Conservation (phyloP, 78 protist genomes). For the Dictyostelium purpureum region DNA sequence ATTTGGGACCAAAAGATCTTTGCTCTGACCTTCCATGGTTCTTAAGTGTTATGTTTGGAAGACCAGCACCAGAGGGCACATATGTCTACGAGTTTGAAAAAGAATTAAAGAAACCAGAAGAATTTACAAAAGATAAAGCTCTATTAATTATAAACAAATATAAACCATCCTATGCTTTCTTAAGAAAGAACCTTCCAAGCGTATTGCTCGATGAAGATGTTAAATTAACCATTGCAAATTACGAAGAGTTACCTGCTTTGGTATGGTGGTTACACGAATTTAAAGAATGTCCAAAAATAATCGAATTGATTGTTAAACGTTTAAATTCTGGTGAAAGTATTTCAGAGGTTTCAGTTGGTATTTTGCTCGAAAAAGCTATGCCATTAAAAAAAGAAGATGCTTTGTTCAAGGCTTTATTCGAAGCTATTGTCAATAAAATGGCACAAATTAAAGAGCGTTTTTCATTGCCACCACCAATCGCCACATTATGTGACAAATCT, state of each 20-base stretch:
- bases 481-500: slow-evolving; percentile 56
- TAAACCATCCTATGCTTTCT: slow-evolving; percentile 49
- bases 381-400: not conserved
- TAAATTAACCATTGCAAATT: slow-evolving; percentile 9
- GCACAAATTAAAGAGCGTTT: not conserved
- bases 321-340: slow-evolving; percentile 1
- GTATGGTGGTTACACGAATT: slow-evolving; percentile 83
- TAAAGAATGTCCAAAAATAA: not conserved
- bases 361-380: slow-evolving; percentile 40
- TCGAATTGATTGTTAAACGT: not conserved
- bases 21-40: slow-evolving; percentile 54
- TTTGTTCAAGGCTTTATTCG: not conserved
- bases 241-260: not conserved
- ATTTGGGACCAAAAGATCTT: slow-evolving; percentile 60
- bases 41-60: slow-evolving; percentile 69
- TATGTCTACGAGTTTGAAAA: slow-evolving; percentile 15
- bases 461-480: slow-evolving; percentile 65
- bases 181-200: slow-evolving; percentile 23
- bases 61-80: slow-evolving; percentile 53
- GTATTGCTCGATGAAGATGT: not conserved
- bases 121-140: not conserved
- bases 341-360: slow-evolving; percentile 34
- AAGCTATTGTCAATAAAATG: not conserved
- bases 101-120: not conserved
- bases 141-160: not conserved